Evolutionary conservation across 208 protist genomes (phyloP), one percentile per base, ranked within the genome.

Genomic region (Wallacemonas sp.): DNA sequence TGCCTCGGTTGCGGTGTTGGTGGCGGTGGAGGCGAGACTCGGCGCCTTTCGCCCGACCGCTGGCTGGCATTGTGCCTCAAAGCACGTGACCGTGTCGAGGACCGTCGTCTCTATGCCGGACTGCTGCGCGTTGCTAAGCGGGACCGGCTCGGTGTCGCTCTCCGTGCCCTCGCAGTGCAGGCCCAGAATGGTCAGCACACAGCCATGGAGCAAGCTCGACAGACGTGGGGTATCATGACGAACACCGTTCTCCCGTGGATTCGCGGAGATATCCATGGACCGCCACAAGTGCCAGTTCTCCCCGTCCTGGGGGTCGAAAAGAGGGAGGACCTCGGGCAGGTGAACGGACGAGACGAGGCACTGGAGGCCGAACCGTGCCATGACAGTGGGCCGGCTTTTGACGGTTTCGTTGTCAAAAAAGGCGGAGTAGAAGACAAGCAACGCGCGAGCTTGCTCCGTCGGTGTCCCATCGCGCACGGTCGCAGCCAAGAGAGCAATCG

Each of bases 351-450:
- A 59, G n/a, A 59, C 18, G 20, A 59, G 52, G 28, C 11, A 25
- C 20, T 41, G 52, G 10, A 59, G 20, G 14, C 52, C 52, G 31
- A 59, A 59, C 14, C 31, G 52, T 22, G 52, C 32, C 52, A 59
- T 59, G 11, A 29, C 14, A 5, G 52, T 25, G 4, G 52, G 52
- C 52, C 36, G 12, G n/a, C 22, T 8, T 8, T 5, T 29, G 10
- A 32, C 48, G 26, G 25, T 26, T 10, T 42, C 52, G 29, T 10
- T 0, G 12, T 11, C 4, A 57, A 57, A 57, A 25, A 59, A 59
- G 52, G 29, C n/a, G 52, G 5, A 32, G 48, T 55, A 55, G 25
- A 55, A 59, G 12, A 25, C 31, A 7, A 59, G 20, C 4, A 59
- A n/a, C 1, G n/a, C 26, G 32, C 31, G 23, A 8, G 52, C 52